Percentiles rank a stretch among this genome's conserved stretches.
Evolutionary conservation across 192 early-diverging fungal species (phyloP).

Genomic region (Rhizophagus prolifer): DNA sequence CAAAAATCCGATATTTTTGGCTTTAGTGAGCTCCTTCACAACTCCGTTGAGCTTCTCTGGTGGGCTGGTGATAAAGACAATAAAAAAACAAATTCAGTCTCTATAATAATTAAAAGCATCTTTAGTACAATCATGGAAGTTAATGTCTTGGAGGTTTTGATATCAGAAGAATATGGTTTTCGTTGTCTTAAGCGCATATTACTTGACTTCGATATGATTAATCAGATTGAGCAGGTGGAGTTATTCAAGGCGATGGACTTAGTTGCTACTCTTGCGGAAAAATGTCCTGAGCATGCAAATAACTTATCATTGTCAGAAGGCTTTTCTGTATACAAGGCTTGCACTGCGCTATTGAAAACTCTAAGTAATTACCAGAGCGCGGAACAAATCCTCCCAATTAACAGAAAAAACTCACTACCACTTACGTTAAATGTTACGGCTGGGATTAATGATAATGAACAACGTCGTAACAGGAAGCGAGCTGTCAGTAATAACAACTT

Average conservation of each 20-base stretch:
- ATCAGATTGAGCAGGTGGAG: neutral
- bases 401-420: too few species aligned
- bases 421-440: too few species aligned
- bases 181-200: slow-evolving; percentile 5
- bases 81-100: neutral
- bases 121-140: neutral
- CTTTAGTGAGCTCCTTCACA: neutral
- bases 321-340: slow-evolving; percentile 8
- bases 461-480: neutral
- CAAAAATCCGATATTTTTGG: neutral
- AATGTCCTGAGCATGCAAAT: slow-evolving; percentile 15
- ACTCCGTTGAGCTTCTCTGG: slow-evolving; percentile 11
- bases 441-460: too few species aligned
- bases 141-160: neutral
- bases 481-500: neutral
- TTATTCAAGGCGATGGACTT: neutral
- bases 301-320: neutral
- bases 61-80: neutral
- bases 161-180: neutral
- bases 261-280: neutral
- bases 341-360: slow-evolving; percentile 1
- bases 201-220: neutral
- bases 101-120: neutral
- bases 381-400: too few species aligned
- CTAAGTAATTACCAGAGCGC: too few species aligned